A percentile compares a stretch with the other conserved stretches of the same genome.
Conservation (phyloP, 208 protist species). For the Trypanosoma scelopori region DNA sequence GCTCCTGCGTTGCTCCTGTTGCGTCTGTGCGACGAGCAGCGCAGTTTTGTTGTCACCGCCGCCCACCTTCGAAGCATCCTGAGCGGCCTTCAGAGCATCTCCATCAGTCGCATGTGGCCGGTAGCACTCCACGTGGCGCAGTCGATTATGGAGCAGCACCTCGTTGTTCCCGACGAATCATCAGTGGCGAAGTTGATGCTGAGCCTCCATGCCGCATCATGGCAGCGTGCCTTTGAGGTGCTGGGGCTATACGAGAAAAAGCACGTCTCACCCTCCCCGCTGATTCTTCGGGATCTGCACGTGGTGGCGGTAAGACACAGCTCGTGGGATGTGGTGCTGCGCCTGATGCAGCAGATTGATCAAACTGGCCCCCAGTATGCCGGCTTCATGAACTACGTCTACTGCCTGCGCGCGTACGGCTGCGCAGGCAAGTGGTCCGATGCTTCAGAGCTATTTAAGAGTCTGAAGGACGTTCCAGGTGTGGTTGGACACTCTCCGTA, state of each 20-base stretch:
- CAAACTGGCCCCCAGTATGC: conserved; percentile 25
- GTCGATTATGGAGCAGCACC: conserved; percentile 31
- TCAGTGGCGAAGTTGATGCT: conserved; percentile 53
- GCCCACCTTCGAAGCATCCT: conserved; percentile 62
- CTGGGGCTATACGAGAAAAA: conserved; percentile 29
- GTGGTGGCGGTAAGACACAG: conserved; percentile 68
- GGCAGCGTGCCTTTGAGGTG: conserved; percentile 72
- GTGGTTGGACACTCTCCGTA: conserved; percentile 29
- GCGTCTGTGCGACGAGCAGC: conserved; percentile 15
- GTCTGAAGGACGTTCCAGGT: conserved; percentile 18
- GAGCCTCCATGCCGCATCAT: conserved; percentile 62
- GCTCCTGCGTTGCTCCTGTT: conserved; percentile 44
- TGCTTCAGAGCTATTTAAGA: conserved; percentile 17
- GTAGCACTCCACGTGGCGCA: conserved; percentile 42
- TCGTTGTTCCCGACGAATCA: conserved; percentile 46
- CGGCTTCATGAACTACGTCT: conserved; percentile 76
- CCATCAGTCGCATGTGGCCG: conserved; percentile 53
- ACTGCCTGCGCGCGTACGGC: conserved; percentile 71
- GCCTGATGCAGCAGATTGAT: conserved; percentile 39
- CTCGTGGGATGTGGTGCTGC: conserved; percentile 59
- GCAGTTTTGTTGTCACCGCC: conserved; percentile 41
- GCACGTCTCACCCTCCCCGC: conserved; percentile 23
- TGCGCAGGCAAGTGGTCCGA: conserved; percentile 39
- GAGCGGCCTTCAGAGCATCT: conserved; percentile 68
- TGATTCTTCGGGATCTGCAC: conserved; percentile 66